Evolutionary conservation across 345 rosid genomes (phyloP).

Genomic region (Ceriops tagal): DNA sequence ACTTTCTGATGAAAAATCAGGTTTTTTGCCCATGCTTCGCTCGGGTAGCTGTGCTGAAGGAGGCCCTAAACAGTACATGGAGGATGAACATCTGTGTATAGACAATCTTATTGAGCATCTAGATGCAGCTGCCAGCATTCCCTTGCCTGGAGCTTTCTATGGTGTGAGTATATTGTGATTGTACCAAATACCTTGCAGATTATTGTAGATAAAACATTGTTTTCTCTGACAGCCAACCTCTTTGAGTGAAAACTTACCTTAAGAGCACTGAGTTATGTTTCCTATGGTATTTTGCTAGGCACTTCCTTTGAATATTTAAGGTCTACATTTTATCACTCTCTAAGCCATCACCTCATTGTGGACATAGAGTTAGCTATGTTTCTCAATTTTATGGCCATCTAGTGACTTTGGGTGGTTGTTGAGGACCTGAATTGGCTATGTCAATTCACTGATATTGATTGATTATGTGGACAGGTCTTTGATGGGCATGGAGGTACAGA

Average conservation of each 20-base stretch:
- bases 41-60: constrained; percentile 94
- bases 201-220: not conserved
- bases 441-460: constrained; percentile 13
- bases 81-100: constrained; percentile 88
- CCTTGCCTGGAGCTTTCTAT: constrained; percentile 83
- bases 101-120: constrained; percentile 73
- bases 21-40: constrained; percentile 56
- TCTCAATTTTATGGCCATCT: not conserved
- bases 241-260: not conserved
- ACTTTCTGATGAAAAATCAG: constrained; percentile 47
- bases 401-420: not conserved
- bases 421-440: constrained; percentile 3
- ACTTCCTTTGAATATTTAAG: not conserved
- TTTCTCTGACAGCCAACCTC: not conserved
- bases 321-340: not conserved
- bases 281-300: not conserved
- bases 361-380: not conserved
- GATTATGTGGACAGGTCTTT: constrained; percentile 59
- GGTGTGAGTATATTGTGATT: constrained; percentile 53
- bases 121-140: constrained; percentile 38
- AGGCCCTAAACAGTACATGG: constrained; percentile 90
- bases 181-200: constrained; percentile 1
- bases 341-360: not conserved
- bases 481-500: constrained; percentile 98
- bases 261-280: not conserved